A percentile compares a stretch with the other conserved stretches of the same genome.
phyloP scores from a whole-genome alignment of 305 asterid genomes.

The Fraxinus sp. region DNA sequence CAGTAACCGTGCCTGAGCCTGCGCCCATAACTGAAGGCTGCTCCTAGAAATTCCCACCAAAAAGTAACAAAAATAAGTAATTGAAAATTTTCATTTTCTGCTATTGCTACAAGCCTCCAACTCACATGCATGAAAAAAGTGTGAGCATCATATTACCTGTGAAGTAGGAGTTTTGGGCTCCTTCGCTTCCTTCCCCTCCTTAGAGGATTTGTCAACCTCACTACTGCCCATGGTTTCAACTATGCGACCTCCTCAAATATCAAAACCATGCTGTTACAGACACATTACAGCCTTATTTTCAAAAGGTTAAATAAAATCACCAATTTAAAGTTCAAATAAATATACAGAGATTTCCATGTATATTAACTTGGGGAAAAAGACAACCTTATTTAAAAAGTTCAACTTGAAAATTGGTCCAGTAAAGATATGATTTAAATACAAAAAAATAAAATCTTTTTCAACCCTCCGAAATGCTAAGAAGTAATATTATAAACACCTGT shows the following conservation, averaged over 20 bases:
- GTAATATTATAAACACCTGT: not conserved
- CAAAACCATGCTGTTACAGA: slow-evolving; percentile 34
- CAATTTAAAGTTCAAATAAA: not conserved
- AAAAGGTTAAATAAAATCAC: not conserved
- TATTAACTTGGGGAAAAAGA: not conserved
- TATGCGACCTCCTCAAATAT: slow-evolving; percentile 23
- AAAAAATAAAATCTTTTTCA: not conserved
- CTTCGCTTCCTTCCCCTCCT: slow-evolving; percentile 70
- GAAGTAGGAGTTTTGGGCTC: slow-evolving; percentile 67
- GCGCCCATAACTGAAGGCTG: slow-evolving; percentile 59
- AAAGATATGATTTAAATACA: not conserved
- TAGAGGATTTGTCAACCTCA: slow-evolving; percentile 46
- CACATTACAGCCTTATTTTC: not conserved
- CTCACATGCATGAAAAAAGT: not conserved
- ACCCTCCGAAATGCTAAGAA: not conserved
- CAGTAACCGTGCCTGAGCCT: slow-evolving; percentile 44
- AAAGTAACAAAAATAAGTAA: not conserved
- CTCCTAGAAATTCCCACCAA: slow-evolving; percentile 52
- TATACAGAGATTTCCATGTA: not conserved
- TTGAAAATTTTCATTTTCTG: not conserved
- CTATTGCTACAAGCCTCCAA: slow-evolving; percentile 4
- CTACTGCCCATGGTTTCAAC: slow-evolving; percentile 47
- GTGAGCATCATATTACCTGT: slow-evolving; percentile 51
- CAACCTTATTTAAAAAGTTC: not conserved
- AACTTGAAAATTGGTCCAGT: not conserved